Evolutionary conservation across 257 asterid genomes (phyloP).

Genomic region (Echites panduratus): DNA sequence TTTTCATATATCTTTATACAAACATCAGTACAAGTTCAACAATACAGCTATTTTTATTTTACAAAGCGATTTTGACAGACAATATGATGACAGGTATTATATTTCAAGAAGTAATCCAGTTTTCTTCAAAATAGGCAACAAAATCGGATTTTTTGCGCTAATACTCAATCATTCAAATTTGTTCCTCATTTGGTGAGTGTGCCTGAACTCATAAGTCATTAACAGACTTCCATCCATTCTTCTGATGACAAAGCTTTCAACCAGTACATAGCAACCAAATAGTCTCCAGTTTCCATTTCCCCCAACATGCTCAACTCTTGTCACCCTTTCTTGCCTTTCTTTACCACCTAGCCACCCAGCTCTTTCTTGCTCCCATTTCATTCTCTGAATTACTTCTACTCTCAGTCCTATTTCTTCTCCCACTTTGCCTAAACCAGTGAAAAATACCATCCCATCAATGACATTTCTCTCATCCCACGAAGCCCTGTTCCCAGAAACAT

Average conservation of each 20-base stretch:
- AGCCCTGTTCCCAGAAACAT: conserved; percentile 24
- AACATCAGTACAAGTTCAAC: too few relatives aligned
- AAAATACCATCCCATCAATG: conserved; percentile 39
- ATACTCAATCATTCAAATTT: background rate
- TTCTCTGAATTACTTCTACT: conserved; percentile 37
- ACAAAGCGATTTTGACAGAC: too few relatives aligned
- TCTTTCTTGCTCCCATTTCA: conserved; percentile 52
- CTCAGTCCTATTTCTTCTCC: conserved; percentile 40
- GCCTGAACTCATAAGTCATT: conserved; percentile 12
- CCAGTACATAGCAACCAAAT: conserved; percentile 48
- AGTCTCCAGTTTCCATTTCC: conserved; percentile 25
- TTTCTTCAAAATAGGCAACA: too few relatives aligned
- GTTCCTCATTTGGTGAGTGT: conserved; percentile 30
- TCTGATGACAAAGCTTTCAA: conserved; percentile 49
- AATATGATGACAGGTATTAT: too few relatives aligned
- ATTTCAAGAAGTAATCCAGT: too few relatives aligned
- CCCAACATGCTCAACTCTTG: conserved; percentile 27
- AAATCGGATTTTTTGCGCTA: too few relatives aligned
- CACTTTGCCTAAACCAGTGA: conserved; percentile 13
- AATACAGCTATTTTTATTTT: too few relatives aligned
- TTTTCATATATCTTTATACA: too few relatives aligned
- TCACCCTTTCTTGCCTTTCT: conserved; percentile 25
- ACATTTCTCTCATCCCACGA: conserved; percentile 21
- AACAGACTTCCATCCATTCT: conserved; percentile 40
- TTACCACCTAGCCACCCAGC: conserved; percentile 36